Percentiles rank a stretch among this genome's conserved stretches.
Evolutionary conservation across 192 early-diverging fungal species (phyloP).

Genomic region (Coemansia sp.): DNA sequence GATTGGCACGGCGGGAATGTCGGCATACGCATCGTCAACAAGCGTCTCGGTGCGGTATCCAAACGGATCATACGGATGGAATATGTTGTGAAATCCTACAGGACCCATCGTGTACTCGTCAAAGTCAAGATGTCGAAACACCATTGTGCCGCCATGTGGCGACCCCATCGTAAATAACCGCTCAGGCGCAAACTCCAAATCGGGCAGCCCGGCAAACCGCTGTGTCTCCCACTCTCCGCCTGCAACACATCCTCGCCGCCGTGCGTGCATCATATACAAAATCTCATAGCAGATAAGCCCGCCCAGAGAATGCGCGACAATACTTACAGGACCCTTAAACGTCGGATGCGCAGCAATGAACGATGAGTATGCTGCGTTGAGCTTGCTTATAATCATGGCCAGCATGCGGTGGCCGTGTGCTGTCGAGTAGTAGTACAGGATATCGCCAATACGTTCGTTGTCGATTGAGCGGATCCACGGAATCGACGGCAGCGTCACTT

Average conservation of each 20-base stretch:
- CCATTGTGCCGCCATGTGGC: constrained; percentile 60
- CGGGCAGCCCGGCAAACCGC: constrained; percentile 22
- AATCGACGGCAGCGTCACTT: constrained; percentile 51
- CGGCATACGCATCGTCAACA: constrained; percentile 54
- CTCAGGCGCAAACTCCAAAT: constrained; percentile 27
- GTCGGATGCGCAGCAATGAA: constrained; percentile 60
- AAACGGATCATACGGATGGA: constrained; percentile 74
- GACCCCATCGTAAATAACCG: constrained; percentile 38
- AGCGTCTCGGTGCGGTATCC: constrained; percentile 73
- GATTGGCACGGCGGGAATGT: constrained; percentile 54
- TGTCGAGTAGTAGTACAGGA: constrained; percentile 49
- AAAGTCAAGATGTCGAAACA: constrained; percentile 63
- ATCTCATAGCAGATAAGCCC: constrained; percentile 73
- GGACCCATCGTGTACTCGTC: constrained; percentile 55
- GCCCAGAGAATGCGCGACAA: constrained; percentile 70
- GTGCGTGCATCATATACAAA: constrained; percentile 37
- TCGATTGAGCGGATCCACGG: constrained; percentile 54
- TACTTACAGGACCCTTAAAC: constrained; percentile 61
- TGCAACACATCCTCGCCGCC: not conserved
- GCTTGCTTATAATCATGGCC: constrained; percentile 55
- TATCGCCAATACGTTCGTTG: constrained; percentile 52
- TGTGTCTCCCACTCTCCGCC: constrained; percentile 18
- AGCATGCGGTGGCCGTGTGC: constrained; percentile 57
- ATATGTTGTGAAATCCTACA: constrained; percentile 68
- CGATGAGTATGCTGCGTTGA: constrained; percentile 58